Conservation (phyloP, 805 yeast species). For the Candida mattraensis region DNA sequence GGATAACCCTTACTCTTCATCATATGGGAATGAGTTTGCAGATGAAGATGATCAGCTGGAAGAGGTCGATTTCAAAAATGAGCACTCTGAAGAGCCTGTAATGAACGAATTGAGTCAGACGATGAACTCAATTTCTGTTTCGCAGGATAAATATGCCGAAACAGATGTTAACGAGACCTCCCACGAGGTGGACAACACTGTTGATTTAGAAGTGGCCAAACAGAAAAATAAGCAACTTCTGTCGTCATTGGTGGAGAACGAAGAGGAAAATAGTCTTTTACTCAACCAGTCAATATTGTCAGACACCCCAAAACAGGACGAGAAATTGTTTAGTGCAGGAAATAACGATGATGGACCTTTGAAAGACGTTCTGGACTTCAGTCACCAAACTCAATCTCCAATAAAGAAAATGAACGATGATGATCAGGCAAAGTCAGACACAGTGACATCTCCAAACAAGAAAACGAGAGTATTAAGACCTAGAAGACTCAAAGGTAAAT, state of each 20-base stretch:
- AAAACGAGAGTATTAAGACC: slow-evolving; percentile 45
- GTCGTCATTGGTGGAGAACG: slow-evolving; percentile 43
- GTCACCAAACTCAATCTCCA: slow-evolving; percentile 11
- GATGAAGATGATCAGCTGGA: slow-evolving; percentile 14
- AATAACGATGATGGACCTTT: slow-evolving; percentile 22
- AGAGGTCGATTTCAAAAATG: slow-evolving; percentile 23
- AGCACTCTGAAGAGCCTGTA: slow-evolving; percentile 17
- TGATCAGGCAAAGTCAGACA: slow-evolving; percentile 1
- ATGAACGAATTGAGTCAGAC: slow-evolving; percentile 19
- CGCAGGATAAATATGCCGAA: slow-evolving; percentile 8
- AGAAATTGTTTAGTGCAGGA: slow-evolving; percentile 18
- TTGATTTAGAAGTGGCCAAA: slow-evolving; percentile 23
- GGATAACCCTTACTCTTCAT: slow-evolving; percentile 24
- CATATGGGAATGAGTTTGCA: slow-evolving; percentile 17
- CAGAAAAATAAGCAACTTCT: slow-evolving; percentile 39
- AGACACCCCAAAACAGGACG: slow-evolving; percentile 20
- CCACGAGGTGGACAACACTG: slow-evolving; percentile 7
- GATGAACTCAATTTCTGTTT: slow-evolving; percentile 20
- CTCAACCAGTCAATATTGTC: slow-evolving; percentile 12
- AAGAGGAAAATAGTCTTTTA: slow-evolving; percentile 22
- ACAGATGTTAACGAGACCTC: slow-evolving; percentile 9
- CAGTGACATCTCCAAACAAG: slow-evolving; percentile 38
- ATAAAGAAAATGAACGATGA: slow-evolving; percentile 6
- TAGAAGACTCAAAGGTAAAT: slow-evolving; percentile 35
- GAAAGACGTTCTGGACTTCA: slow-evolving; percentile 19